Evolutionary conservation across 2,329 filamentous ascomycete species (phyloP), one percentile per base, ranked within the genome.

Genomic region (Incumbomyces lentus): DNA sequence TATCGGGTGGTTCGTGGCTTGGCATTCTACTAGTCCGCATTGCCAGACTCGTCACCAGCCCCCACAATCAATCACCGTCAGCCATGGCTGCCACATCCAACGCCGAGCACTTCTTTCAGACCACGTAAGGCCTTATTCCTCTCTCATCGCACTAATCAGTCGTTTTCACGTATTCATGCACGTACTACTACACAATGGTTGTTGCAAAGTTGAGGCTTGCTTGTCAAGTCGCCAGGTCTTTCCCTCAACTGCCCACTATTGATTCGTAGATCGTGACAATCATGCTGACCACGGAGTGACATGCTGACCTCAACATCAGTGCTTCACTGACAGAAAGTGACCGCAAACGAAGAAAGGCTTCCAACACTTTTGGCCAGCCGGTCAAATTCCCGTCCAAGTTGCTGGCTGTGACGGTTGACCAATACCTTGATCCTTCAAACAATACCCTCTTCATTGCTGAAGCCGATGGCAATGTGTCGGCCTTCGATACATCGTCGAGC

Each of bases 91-190:
- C 79, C 52, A 84, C 84, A 22, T 75, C 77, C 42, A 78, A 94
- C 60, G 75, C 81, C 43, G 81, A 84, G 26, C 79, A 92, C 61
- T 96, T 93, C 71, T 96, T 96, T 62, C 86, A 95, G 66, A 93
- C 88, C 26, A 84, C 89, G 86, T 92, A 68, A 66, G 81, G 63
- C 32, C 22, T 26, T 26, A 8, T 5, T 8, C n/a, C 22, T 8
- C 4, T 44, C 46, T 19, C 30, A 22, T 40, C 38, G 31, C 35
- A 33, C 39, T 40, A 10, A 7, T 36, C 40, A 19, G 30, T 30
- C 29, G 46, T 34, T 6, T 35, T n/a, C 33, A n/a, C 26, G 7
- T 3, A 29, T 12, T 8, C 8, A 8, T 8, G 8, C 22, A 26
- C n/a, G n/a, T n/a, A n/a, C n/a, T n/a, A n/a, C n/a, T n/a, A n/a